Conservation (phyloP, 2,329 filamentous ascomycete genomes). For the Aspergillus novoparasiticus region DNA sequence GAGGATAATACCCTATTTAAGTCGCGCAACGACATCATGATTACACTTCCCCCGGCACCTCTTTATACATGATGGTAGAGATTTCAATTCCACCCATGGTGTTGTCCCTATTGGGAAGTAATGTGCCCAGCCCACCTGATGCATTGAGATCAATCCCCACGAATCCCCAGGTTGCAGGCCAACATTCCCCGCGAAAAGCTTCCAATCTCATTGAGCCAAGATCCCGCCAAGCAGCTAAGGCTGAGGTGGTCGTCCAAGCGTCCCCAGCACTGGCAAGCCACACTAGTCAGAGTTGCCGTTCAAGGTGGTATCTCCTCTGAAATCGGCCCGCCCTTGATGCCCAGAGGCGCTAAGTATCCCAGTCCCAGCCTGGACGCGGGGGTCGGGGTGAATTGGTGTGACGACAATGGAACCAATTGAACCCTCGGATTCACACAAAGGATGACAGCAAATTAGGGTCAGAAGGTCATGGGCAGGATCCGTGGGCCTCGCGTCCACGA, state of each 20-base stretch:
- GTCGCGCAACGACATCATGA: background rate
- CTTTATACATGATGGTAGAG: background rate
- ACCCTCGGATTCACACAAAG: background rate
- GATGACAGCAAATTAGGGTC: background rate
- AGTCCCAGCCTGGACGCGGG: background rate
- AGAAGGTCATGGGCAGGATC: background rate
- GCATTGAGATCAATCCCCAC: conserved; percentile 5
- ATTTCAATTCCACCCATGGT: background rate
- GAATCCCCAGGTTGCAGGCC: conserved; percentile 7
- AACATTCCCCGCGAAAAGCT: conserved; percentile 15
- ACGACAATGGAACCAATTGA: conserved; percentile 1
- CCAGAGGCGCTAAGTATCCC: conserved; percentile 1
- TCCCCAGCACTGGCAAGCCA: conserved; percentile 6
- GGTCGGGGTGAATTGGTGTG: background rate
- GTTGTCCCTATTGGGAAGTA: background rate
- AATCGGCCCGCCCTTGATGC: conserved; percentile 2
- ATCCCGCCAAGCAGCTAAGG: conserved; percentile 15
- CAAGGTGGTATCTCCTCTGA: background rate
- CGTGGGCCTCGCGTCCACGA: background rate
- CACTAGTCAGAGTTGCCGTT: conserved; percentile 5
- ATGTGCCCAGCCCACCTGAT: conserved; percentile 4
- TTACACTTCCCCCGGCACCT: background rate
- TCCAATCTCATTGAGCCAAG: conserved; percentile 17
- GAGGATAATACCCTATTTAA: background rate
- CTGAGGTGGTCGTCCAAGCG: conserved; percentile 13